Evolutionary conservation across 495 filamentous ascomycete genomes (phyloP), one percentile per base, ranked within the genome.

Genomic region (Elasticomyces elasticus): DNA sequence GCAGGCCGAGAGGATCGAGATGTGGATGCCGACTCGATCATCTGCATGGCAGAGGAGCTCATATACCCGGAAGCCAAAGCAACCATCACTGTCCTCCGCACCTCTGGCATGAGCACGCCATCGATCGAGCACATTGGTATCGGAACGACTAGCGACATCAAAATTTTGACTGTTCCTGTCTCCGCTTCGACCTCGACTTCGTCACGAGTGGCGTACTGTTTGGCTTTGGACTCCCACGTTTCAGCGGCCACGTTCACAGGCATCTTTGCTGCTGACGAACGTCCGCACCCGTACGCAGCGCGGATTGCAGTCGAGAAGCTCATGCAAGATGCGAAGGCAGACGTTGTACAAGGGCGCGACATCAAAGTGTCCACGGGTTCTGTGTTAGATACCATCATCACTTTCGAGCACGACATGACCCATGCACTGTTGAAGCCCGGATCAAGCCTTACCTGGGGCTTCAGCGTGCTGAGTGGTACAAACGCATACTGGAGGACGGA

Each of bases 401-500:
- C 22, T 23, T 15, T 54, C 9, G 40, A 46, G 42, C 20, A 46
- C 10, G 51, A 54, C 28, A n/a, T 47, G 25, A 19, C 12, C 4
- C 5, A 35, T 7, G 38, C 40, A n/a, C 20, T 47, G 4, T 26
- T 54, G 17, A 17, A 37, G 13, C 42, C 51, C 17, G 51, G 51
- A 7, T 12, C 11, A 28, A 35, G 40, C 26, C 19, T 22, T 7
- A 45, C 26, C 19, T 54, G 51, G 51, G 28, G 27, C 25, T 25
- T 46, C 9, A 27, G 15, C 27, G 22, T 54, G 11, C 13, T 41
- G 11, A 11, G n/a, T 5, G 51, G 23, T 4, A 33, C 51, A 7
- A 54, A 54, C 23, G 19, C 51, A 9, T 54, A 46, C 42, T 54
- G 51, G 51, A 27, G 38, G n/a, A 46, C 51, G 15, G 42, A 54